Evolutionary conservation across 1,284 basidiomycete genomes (phyloP), one percentile per base, ranked within the genome.

Genomic region (Pholiota adiposa): DNA sequence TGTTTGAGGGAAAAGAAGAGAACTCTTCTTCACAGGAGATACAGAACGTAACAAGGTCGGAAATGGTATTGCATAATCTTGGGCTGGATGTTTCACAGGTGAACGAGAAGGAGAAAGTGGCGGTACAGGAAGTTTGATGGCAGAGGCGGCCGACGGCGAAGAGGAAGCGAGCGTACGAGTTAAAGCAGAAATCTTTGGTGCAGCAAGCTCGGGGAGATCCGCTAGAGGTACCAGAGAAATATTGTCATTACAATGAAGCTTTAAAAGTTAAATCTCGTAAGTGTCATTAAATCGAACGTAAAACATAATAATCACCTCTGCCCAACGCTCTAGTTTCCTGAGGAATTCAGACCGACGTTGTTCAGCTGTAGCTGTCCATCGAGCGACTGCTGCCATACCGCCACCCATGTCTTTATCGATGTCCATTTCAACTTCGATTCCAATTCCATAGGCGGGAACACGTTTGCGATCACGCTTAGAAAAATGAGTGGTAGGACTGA

Each of bases 371-470:
- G 88, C 83, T 2, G 92, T 92, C 91, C 91, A 93, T 59, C 90
- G 84, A 54, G 92, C 92, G 50, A 93, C 89, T 31, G 91, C 89
- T 53, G 90, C 90, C 86, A 93, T 93, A 6, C 91, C 91, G 50
- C 83, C 86, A 18, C 77, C 77, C 87, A 90, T 87, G 62, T 83
- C 86, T 73, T 89, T 90, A 73, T 92, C 89, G 56, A 92, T 84
- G 66, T 92, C 85, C 77, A 92, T 89, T 68, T 93, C 90, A 29
- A 93, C 90, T 72, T 93, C 90, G 55, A 93, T 90, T 2, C 92
- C 92, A 62, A 93, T 82, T 12, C 92, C 91, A 71, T 93, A 93
- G 0, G 83, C 92, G 31, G 90, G 86, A 12, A 91, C 77, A 36
- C 91, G 84, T 65, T 85, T 87, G 14, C 83, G 82, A n/a, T 81